Evolutionary conservation across 108 stramenopile species (phyloP), one percentile per base, ranked within the genome.

Genomic region (Nitzschia sp.): DNA sequence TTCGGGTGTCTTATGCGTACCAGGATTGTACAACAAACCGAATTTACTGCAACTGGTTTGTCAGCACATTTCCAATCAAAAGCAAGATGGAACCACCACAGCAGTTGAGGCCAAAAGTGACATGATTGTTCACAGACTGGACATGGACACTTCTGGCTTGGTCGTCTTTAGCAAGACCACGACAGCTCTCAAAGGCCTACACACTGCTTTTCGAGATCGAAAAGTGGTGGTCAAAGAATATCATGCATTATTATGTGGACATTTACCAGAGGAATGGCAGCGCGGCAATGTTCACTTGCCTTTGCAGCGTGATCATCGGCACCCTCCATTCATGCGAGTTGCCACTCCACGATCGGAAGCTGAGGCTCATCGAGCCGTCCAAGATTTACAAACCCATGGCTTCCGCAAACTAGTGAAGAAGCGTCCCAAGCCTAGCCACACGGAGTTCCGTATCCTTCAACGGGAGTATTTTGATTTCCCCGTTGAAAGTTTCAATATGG

Each of bases 261-360:
- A 91, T 68, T 41, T 77, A 15, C 30, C 38, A 50, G 35, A 47
- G 52, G 57, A 57, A 59, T 71, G 73, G 45, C 30, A 47, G 30
- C 27, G 44, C 27, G 64, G 17, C 30, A 53, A 73, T 45, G 86
- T 92, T 55, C 77, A 92, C 62, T 73, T 91, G 22, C 88, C 92
- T 8, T 72, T 94, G 32, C 90, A 89, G 80, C 78, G 86, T 35
- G 92, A 94, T 64, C 82, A 86, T 38, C 68, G 78, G 29, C 66
- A 66, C 60, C 90, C 92, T 23, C 92, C 92, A 26, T 94, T 89
- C 76, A 94, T 94, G 92, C 69, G 92, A 31, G 83, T 91, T 8
- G 78, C 87, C 22, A 94, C 88, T 13, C 85, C 84, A 0, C 58
- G 57, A 19, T 81, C 76, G 30, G 88, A 89, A 72, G 23, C 38